Evolutionary conservation across 352 stramenopile species (phyloP), one percentile per base, ranked within the genome.

Genomic region (Pythium biforme): DNA sequence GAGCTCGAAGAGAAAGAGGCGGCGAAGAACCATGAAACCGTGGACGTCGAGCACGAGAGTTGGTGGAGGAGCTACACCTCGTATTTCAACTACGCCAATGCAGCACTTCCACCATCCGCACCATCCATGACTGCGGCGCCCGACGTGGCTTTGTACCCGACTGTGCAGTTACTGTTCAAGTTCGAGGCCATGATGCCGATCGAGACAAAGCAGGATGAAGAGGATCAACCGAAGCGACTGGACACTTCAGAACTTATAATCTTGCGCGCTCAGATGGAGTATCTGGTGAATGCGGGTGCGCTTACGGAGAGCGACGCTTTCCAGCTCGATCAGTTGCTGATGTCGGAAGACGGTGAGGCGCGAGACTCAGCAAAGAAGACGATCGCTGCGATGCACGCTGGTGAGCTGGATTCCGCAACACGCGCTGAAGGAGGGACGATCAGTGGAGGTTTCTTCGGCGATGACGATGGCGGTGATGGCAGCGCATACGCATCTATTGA

Each of bases 241-340:
- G 17, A 37, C 23, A 41, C 11, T 6, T 39, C 43, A 15, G 68
- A 73, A 3, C 49, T 77, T 3, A 73, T 91, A 37, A 70, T 93
- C 31, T 27, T 92, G 19, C 80, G 83, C 22, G 84, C 84, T 0
- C 86, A 95, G 43, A 66, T 94, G 37, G 86, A 95, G 56, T 90
- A 79, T 22, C 66, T 95, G 20, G 80, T 92, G 22, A 86, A 91
- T 49, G 75, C 70, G 26, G 76, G 76, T 3, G 73, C 77, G 25
- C 39, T 95, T 19, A 91, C 81, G 0, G 67, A 76, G 31, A 78
- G 72, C 14, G 86, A 95, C 55, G 80, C 86, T 11, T 92, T 84
- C 48, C 79, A 91, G 39, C 74, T 95, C 20, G 74, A 82, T 59
- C 74, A 86, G 26, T 71, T 79, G 8, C 63, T 95, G 33, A 70